Percentiles rank a stretch among this genome's conserved stretches.
These are phyloP conservation scores for Phyllosticta citribraziliensis DNA, from an alignment of 2,329 filamentous ascomycete genomes.

Conservation along the genomic window DNA sequence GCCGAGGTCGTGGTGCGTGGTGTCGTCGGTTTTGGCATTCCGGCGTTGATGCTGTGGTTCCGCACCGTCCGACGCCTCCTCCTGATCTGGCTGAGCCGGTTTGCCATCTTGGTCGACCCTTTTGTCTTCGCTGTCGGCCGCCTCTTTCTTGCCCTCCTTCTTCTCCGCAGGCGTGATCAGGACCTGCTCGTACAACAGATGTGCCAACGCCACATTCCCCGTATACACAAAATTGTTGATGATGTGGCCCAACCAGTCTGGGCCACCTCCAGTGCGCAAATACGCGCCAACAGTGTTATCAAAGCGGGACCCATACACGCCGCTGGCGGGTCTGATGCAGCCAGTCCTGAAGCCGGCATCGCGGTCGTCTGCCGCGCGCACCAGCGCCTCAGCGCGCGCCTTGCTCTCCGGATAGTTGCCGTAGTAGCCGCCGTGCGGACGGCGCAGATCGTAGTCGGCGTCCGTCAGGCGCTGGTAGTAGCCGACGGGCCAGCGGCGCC, in stretches of 20 bases:
- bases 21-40: neutral
- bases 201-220: constrained; percentile 45
- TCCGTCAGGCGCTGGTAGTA: constrained; percentile 38
- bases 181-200: constrained; percentile 44
- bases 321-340: constrained; percentile 44
- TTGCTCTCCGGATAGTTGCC: constrained; percentile 43
- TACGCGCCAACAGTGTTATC: constrained; percentile 23
- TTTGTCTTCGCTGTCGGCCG: neutral
- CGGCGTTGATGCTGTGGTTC: neutral
- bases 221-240: constrained; percentile 43
- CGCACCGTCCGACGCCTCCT: neutral
- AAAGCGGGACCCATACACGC: constrained; percentile 41
- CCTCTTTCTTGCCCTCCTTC: neutral
- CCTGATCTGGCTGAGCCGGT: neutral
- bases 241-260: constrained; percentile 35
- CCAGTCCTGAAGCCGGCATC: constrained; percentile 40
- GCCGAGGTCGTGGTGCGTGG: constrained; percentile 17
- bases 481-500: constrained; percentile 30
- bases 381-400: constrained; percentile 41
- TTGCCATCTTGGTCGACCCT: neutral
- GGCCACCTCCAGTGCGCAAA: constrained; percentile 4
- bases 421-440: constrained; percentile 33
- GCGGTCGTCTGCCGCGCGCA: constrained; percentile 34
- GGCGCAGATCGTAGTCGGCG: constrained; percentile 26
- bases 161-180: constrained; percentile 31